phyloP scores from a whole-genome alignment of 768 basidiomycete species.

The Gloeostereum incarnatum region DNA sequence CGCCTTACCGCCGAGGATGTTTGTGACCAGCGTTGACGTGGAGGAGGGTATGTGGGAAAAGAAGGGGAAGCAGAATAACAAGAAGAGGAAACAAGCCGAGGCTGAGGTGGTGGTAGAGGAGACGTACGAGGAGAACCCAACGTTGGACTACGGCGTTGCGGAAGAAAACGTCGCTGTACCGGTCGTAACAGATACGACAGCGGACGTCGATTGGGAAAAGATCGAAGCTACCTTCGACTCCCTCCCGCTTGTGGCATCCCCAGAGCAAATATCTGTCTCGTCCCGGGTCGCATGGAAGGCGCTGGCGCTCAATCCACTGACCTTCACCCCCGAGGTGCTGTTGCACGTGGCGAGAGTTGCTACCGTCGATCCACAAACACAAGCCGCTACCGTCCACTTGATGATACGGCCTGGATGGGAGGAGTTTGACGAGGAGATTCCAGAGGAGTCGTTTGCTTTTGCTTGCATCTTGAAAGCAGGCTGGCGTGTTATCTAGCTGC shows the following conservation, averaged over 20 bases:
- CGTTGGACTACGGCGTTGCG: constrained; percentile 25
- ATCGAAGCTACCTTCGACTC: constrained; percentile 6
- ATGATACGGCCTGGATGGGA: neutral
- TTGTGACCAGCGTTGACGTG: constrained; percentile 68
- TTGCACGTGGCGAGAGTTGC: constrained; percentile 12
- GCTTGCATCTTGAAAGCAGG: too few species aligned
- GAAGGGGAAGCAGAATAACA: constrained; percentile 13
- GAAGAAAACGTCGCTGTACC: constrained; percentile 7
- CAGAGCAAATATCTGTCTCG: constrained; percentile 18
- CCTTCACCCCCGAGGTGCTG: constrained; percentile 51
- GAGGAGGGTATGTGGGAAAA: constrained; percentile 35
- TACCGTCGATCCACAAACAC: neutral
- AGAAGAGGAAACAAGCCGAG: constrained; percentile 22
- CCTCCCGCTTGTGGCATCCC: constrained; percentile 13
- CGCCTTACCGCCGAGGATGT: constrained; percentile 47
- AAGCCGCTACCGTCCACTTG: neutral
- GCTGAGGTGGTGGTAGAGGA: constrained; percentile 9
- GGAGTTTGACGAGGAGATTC: neutral
- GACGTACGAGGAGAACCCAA: constrained; percentile 1
- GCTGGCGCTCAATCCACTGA: constrained; percentile 48
- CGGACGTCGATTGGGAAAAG: too few species aligned
- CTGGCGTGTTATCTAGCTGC: too few species aligned
- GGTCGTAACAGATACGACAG: constrained; percentile 18
- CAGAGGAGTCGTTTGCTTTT: neutral
- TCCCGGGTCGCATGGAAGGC: constrained; percentile 40